Evolutionary conservation across 768 basidiomycete genomes (phyloP), one percentile per base, ranked within the genome.

Genomic region (Mycena amicta): DNA sequence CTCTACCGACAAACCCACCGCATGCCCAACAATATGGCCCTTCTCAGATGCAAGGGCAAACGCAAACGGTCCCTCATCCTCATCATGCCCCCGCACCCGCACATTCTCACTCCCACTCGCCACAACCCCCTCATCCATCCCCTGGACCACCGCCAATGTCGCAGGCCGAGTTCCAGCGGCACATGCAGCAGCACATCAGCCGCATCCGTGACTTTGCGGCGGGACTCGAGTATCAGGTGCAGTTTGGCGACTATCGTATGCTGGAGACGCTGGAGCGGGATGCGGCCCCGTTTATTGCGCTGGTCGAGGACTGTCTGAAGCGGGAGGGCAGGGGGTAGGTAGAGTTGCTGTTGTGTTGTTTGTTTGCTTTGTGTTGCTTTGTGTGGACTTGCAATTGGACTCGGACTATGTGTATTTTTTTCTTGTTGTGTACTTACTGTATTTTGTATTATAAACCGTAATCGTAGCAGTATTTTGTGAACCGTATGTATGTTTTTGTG

Each of bases 151-250:
- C 18, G 1, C 52, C 25, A 8, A 27, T 58, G 13, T 55, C 56
- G 23, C 53, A 29, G 15, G 50, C 13, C 8, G 58, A 59, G 57
- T 63, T 63, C 62, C 72, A 74, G 53, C 57, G 68, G 51, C 72
- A 77, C 26, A 77, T 79, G 77, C 68, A 61, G n/a, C 65, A 70
- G 5, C 77, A 80, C 56, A 78, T 81, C 52, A 64, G 67, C 28
- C 75, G 75, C 57, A 72, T 80, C 30, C 71, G 79, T 22, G 76
- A 79, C 43, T 81, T 80, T 55, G 77, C 76, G 55, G 74, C 77
- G 39, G 77, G 79, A 3, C 65, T 81, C 57, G 79, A 82, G 59
- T 80, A 75, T 43, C 77, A 82, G 56, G 64, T 80, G 20, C 79
- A 77, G 54, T 79, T 79, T 55, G 74, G 77, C 43, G 80, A 82